Conservation (phyloP, 2,329 filamentous ascomycete species). For the Sclerotinia minor region DNA sequence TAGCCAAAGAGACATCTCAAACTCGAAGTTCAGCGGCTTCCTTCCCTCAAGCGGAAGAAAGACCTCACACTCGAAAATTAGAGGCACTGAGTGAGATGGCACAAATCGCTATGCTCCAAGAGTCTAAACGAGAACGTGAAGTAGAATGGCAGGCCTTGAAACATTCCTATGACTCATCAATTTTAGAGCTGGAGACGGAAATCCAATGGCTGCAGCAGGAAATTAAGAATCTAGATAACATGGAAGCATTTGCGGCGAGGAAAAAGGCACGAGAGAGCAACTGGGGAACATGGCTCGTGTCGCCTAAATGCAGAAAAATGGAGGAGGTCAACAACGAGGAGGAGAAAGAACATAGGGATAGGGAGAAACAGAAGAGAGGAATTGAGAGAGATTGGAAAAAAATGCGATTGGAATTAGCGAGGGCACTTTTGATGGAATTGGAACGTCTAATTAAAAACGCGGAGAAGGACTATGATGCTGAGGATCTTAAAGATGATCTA, state of each 20-base stretch:
- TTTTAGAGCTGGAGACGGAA: constrained; percentile 31
- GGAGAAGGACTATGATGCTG: constrained; percentile 26
- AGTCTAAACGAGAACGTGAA: constrained; percentile 39
- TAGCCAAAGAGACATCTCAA: constrained; percentile 5
- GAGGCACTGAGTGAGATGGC: constrained; percentile 32
- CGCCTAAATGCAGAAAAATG: constrained; percentile 38
- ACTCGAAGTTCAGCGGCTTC: constrained; percentile 1
- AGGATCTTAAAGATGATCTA: constrained; percentile 27
- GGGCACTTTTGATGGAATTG: constrained; percentile 30
- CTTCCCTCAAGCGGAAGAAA: constrained; percentile 9
- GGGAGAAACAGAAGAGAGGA: constrained; percentile 39
- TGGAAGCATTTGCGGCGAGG: constrained; percentile 38
- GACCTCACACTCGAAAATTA: constrained; percentile 1
- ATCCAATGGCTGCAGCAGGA: constrained; percentile 37
- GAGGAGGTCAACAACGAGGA: constrained; percentile 39
- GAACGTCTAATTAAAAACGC: constrained; percentile 21
- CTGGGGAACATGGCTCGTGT: constrained; percentile 41
- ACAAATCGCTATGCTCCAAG: constrained; percentile 38
- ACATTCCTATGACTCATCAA: constrained; percentile 32
- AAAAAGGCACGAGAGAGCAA: constrained; percentile 41
- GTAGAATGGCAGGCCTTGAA: constrained; percentile 38
- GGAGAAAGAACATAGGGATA: constrained; percentile 41
- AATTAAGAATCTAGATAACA: constrained; percentile 38
- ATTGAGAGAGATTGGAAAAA: constrained; percentile 43
- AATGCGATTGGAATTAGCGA: constrained; percentile 32